These are phyloP conservation scores for Graphium sp. DNA, from an alignment of 2,329 filamentous ascomycete genomes.

Conservation along the genomic window DNA sequence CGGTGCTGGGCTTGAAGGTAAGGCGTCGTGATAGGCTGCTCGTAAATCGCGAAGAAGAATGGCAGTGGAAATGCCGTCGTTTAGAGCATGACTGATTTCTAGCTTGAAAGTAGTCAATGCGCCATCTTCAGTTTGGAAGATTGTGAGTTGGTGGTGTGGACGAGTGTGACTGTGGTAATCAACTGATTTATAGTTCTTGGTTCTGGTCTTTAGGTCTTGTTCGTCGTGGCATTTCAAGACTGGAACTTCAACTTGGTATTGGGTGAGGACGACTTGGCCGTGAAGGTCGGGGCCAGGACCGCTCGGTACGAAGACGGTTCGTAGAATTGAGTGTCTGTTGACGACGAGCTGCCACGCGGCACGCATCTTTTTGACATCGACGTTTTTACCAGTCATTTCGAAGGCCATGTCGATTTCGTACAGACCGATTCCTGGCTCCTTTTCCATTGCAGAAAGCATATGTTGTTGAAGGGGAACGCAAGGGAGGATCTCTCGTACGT, in stretches of 20 bases:
- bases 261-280: constrained; percentile 25
- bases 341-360: constrained; percentile 27
- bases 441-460: constrained; percentile 15
- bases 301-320: no score
- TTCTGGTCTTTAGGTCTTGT: not conserved
- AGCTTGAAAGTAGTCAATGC: not conserved
- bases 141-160: not conserved
- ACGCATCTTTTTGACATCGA: constrained; percentile 13
- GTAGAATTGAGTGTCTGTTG: constrained; percentile 24
- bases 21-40: not conserved
- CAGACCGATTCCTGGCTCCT: constrained; percentile 15
- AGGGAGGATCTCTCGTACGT: constrained; percentile 17
- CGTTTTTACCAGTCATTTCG: constrained; percentile 8
- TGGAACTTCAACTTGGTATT: constrained; percentile 13
- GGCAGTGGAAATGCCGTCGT: constrained; percentile 1
- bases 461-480: constrained; percentile 19
- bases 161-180: not conserved
- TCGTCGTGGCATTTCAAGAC: not conserved
- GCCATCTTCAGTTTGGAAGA: not conserved
- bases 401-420: constrained; percentile 23
- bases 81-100: constrained; percentile 1
- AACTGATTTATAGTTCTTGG: not conserved
- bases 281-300: no score
- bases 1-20: not conserved
- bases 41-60: constrained; percentile 1